phyloP scores from a whole-genome alignment of 2,329 filamentous ascomycete species.

The Ceratocystis cubensis region DNA sequence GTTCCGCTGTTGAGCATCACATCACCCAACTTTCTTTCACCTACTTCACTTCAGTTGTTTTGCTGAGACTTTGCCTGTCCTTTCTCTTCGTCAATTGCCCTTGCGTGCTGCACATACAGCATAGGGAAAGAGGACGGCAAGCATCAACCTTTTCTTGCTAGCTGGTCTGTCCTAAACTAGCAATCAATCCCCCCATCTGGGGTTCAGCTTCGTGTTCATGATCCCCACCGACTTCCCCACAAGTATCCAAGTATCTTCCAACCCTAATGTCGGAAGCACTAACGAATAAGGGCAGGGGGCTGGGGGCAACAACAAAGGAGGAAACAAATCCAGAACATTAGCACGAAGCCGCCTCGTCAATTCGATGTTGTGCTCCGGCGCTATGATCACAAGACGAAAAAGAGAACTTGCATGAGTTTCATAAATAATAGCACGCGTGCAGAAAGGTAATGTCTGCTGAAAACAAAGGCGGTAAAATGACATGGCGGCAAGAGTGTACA shows the following conservation, averaged over 20 bases:
- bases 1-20: neutral
- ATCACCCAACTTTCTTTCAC: neutral
- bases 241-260: neutral
- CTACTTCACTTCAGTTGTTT: neutral
- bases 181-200: neutral
- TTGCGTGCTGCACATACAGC: neutral
- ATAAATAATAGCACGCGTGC: neutral
- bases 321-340: neutral
- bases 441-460: neutral
- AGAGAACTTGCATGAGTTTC: neutral
- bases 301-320: neutral
- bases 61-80: neutral
- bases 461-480: neutral
- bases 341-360: neutral
- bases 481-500: neutral
- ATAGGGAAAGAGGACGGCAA: neutral
- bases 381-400: no score
- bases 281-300: neutral
- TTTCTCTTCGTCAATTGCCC: neutral
- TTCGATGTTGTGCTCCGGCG: no score
- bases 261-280: neutral
- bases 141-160: neutral
- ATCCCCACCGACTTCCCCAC: constrained; percentile 7
- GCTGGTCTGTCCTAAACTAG: constrained; percentile 8
- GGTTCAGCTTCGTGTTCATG: constrained; percentile 6